Percentiles rank a stretch among this genome's conserved stretches.
These are phyloP conservation scores for Penicillium sp. DNA, from an alignment of 2,329 filamentous ascomycete genomes.

Conservation along the genomic window DNA sequence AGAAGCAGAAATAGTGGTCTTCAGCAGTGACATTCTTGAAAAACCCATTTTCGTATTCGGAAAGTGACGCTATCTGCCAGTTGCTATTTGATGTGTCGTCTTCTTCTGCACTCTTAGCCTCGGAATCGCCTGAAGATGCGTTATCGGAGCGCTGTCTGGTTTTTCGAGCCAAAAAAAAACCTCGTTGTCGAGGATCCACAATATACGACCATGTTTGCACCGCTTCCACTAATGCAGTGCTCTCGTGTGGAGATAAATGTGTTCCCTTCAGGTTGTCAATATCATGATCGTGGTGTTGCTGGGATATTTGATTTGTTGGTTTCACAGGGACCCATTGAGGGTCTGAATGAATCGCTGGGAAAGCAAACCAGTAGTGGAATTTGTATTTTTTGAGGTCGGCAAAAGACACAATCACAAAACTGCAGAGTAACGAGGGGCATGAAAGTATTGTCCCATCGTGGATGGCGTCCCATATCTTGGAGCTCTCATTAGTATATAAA, in stretches of 20 bases:
- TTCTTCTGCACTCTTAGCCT: not conserved
- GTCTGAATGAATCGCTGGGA: conserved; percentile 87
- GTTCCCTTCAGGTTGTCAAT: conserved; percentile 24
- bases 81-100: not conserved
- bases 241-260: conserved; percentile 65
- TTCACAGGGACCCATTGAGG: conserved; percentile 69
- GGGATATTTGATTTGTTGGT: conserved; percentile 24
- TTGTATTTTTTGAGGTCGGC: conserved; percentile 97
- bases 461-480: conserved; percentile 93
- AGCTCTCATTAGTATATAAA: conserved; percentile 13
- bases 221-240: conserved; percentile 72
- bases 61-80: conserved; percentile 76
- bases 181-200: conserved; percentile 79
- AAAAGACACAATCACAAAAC: conserved; percentile 85
- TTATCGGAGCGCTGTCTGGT: conserved; percentile 13
- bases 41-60: conserved; percentile 80
- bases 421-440: conserved; percentile 83
- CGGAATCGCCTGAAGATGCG: not conserved
- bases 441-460: conserved; percentile 95
- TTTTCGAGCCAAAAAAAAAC: conserved; percentile 87
- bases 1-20: conserved; percentile 81
- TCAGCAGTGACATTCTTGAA: conserved; percentile 70
- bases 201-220: conserved; percentile 85
- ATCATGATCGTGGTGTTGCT: conserved; percentile 2
- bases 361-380: conserved; percentile 98